A percentile compares a stretch with the other conserved stretches of the same genome.
Conservation (phyloP, 805 yeast species). For the Ogataea polymorpha region DNA sequence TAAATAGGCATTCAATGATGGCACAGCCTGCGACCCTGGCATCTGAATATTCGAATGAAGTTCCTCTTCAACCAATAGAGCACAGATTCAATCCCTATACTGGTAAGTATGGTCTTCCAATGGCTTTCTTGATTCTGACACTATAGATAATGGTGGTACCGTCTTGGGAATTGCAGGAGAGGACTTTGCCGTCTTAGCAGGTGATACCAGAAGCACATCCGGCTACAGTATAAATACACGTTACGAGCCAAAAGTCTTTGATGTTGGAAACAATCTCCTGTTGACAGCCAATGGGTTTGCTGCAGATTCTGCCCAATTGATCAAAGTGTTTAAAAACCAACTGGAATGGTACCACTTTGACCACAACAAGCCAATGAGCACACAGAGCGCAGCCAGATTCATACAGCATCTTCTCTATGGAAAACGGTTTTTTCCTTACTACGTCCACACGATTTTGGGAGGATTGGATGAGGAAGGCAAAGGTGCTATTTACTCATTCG, state of each 20-base stretch:
- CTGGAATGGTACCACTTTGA: slow-evolving; percentile 92
- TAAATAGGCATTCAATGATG: slow-evolving; percentile 6
- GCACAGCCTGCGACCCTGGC: slow-evolving; percentile 44
- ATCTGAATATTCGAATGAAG: slow-evolving; percentile 63
- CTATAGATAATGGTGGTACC: slow-evolving; percentile 87
- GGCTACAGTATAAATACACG: slow-evolving; percentile 94
- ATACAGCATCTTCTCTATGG: slow-evolving; percentile 88
- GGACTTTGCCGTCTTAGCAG: slow-evolving; percentile 95
- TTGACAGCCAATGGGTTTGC: slow-evolving; percentile 95
- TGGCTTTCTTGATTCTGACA: background rate
- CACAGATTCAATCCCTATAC: slow-evolving; percentile 91
- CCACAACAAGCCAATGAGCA: slow-evolving; percentile 67
- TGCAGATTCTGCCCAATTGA: slow-evolving; percentile 88
- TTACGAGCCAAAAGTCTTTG: slow-evolving; percentile 84
- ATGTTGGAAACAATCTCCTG: slow-evolving; percentile 82
- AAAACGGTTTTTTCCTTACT: slow-evolving; percentile 94
- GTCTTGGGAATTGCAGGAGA: slow-evolving; percentile 96
- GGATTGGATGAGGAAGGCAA: slow-evolving; percentile 90
- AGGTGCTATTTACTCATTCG: slow-evolving; percentile 94
- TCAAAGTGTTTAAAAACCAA: slow-evolving; percentile 65
- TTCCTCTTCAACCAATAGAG: slow-evolving; percentile 65
- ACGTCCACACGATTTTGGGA: slow-evolving; percentile 91
- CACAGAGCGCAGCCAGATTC: slow-evolving; percentile 81
- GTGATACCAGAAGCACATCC: slow-evolving; percentile 95
- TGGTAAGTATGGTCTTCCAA: slow-evolving; percentile 24